phyloP scores from a whole-genome alignment of 2,329 filamentous ascomycete genomes.

The Paecilomyces formosus region DNA sequence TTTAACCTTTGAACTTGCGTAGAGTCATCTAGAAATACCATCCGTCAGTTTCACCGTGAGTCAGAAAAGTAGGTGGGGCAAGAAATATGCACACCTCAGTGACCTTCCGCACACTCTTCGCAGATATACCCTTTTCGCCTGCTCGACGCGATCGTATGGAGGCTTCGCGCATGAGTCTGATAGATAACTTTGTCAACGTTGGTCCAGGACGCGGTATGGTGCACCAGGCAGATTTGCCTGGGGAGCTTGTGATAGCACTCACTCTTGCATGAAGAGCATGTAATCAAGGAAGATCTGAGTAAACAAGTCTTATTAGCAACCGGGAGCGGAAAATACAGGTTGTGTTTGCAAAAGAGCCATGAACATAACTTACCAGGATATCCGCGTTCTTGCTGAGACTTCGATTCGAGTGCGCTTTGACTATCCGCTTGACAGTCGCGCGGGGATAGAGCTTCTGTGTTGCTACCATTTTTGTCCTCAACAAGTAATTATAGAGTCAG shows the following conservation, averaged over 20 bases:
- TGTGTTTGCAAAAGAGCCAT: not conserved
- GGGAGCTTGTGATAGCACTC: slow-evolving; percentile 14
- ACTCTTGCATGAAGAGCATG: slow-evolving; percentile 68
- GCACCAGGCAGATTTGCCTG: not conserved
- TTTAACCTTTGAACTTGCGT: slow-evolving; percentile 63
- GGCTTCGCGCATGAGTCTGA: slow-evolving; percentile 70
- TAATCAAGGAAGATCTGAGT: slow-evolving; percentile 75
- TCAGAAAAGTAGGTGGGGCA: not conserved
- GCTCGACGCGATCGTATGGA: slow-evolving; percentile 66
- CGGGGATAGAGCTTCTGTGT: slow-evolving; percentile 75
- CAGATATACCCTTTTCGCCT: slow-evolving; percentile 67
- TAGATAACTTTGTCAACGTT: not conserved
- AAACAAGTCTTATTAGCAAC: not conserved
- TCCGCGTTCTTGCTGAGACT: slow-evolving; percentile 79
- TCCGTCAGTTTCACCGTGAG: not conserved
- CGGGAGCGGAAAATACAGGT: not conserved
- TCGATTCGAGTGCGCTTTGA: slow-evolving; percentile 79
- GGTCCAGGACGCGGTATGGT: not conserved
- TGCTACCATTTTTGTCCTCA: slow-evolving; percentile 44
- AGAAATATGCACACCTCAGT: slow-evolving; percentile 52
- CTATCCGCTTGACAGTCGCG: slow-evolving; percentile 76
- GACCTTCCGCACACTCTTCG: slow-evolving; percentile 68
- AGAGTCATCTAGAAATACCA: slow-evolving; percentile 48
- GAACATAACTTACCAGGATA: slow-evolving; percentile 56
- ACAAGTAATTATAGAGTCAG: not conserved